These are phyloP conservation scores for Marasmius oreades DNA, from an alignment of 1,284 basidiomycete genomes.

Conservation along the genomic window DNA sequence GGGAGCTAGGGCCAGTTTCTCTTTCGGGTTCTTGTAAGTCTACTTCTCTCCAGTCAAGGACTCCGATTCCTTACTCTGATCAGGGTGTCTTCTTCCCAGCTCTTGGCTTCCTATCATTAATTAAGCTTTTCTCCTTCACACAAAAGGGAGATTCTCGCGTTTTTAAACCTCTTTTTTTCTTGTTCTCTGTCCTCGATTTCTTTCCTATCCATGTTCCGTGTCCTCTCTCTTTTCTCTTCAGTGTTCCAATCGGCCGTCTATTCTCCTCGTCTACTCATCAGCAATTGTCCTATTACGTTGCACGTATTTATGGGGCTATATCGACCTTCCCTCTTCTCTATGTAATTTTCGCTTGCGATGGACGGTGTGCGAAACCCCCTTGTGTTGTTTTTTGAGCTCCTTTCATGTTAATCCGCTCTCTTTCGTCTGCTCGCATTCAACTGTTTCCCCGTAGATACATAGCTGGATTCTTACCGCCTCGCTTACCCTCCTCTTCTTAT, in stretches of 20 bases:
- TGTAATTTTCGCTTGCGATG: constrained; percentile 2
- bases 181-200: background rate
- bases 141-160: background rate
- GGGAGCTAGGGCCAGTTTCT: background rate
- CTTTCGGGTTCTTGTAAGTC: background rate
- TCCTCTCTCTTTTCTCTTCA: constrained; percentile 12
- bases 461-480: background rate
- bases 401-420: background rate
- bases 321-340: constrained; percentile 3
- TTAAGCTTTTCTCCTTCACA: background rate
- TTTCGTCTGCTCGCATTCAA: background rate
- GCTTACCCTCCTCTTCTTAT: background rate
- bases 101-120: constrained; percentile 8
- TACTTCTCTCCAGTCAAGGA: background rate
- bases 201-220: constrained; percentile 7
- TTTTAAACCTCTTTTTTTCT: background rate
- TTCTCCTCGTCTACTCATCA: constrained; percentile 7
- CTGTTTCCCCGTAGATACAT: background rate
- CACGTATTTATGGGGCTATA: constrained; percentile 16
- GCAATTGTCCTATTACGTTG: constrained; percentile 12
- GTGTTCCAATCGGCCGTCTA: constrained; percentile 4
- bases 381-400: background rate
- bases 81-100: background rate
- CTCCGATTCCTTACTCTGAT: background rate
- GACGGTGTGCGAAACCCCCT: background rate